Evolutionary conservation across 2,329 filamentous ascomycete genomes (phyloP).

Genomic region (Fusarium falciforme): DNA sequence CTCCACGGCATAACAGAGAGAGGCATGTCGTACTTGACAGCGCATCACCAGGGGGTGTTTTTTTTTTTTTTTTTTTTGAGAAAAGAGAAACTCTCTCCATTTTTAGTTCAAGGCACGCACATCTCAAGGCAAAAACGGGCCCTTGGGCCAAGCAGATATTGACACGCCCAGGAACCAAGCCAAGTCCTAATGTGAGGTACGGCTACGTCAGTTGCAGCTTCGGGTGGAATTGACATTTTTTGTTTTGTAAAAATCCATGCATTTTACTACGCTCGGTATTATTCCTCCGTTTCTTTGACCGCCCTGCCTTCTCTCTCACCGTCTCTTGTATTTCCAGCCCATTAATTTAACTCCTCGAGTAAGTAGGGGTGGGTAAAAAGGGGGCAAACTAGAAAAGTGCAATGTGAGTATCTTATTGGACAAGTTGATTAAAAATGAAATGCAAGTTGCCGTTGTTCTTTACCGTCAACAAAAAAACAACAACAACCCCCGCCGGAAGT

Average conservation of each 20-base stretch:
- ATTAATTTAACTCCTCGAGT: background rate
- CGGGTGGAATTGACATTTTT: conserved; percentile 24
- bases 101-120: background rate
- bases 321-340: conserved; percentile 3
- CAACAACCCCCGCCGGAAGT: conserved; percentile 11
- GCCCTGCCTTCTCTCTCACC: conserved; percentile 13
- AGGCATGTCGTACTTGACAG: conserved; percentile 40
- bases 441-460: conserved; percentile 31
- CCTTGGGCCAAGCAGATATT: conserved; percentile 26
- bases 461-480: conserved; percentile 14
- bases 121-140: background rate
- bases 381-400: background rate
- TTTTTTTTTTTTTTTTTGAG: background rate
- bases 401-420: background rate
- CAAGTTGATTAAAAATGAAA: conserved; percentile 1
- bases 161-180: conserved; percentile 22
- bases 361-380: background rate
- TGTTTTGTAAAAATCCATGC: background rate
- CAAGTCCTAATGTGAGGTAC: background rate
- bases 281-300: conserved; percentile 5
- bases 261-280: background rate
- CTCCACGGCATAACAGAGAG: conserved; percentile 39
- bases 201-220: conserved; percentile 19
- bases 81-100: background rate
- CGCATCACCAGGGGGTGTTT: conserved; percentile 30